Percentiles rank a stretch among this genome's conserved stretches.
Evolutionary conservation across 805 yeast species (phyloP).

Genomic region (Candida boleticola): DNA sequence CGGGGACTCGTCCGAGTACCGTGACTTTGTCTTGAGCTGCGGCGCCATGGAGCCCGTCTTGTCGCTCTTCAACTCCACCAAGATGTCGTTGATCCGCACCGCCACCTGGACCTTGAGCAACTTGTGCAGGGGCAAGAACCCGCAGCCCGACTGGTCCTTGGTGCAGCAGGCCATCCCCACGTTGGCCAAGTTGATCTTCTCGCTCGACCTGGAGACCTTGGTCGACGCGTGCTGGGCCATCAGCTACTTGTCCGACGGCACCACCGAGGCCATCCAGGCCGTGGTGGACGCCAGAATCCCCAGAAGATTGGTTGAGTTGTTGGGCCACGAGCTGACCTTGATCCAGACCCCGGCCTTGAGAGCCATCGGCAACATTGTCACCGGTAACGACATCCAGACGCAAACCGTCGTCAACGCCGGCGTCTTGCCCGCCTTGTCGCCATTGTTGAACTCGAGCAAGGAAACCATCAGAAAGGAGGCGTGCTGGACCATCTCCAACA

Average conservation of each 20-base stretch:
- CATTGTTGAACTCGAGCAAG: constrained; percentile 76
- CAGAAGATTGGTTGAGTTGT: constrained; percentile 85
- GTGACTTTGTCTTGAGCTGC: constrained; percentile 84
- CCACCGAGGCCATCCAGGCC: constrained; percentile 90
- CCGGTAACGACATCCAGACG: constrained; percentile 95
- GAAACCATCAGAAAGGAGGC: constrained; percentile 96
- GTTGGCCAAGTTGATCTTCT: constrained; percentile 84
- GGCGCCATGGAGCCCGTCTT: constrained; percentile 90
- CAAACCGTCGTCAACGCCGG: constrained; percentile 93
- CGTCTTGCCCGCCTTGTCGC: constrained; percentile 80
- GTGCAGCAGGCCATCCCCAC: constrained; percentile 90
- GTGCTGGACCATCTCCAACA: constrained; percentile 97
- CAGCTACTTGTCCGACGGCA: constrained; percentile 90
- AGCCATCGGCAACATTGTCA: constrained; percentile 96
- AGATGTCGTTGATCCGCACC: constrained; percentile 88
- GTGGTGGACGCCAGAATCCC: constrained; percentile 97
- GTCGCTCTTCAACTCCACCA: constrained; percentile 71
- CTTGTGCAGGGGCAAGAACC: constrained; percentile 93
- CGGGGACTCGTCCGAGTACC: constrained; percentile 87
- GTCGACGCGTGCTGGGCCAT: constrained; percentile 99
- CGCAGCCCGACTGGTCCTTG: constrained; percentile 92
- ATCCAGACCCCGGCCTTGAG: constrained; percentile 97
- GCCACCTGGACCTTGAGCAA: constrained; percentile 98
- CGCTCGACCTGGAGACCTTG: constrained; percentile 88
- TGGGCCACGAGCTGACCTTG: constrained; percentile 76